Percentiles rank a stretch among this genome's conserved stretches.
These are phyloP conservation scores for Nitzschia palea DNA, from an alignment of 108 stramenopile species.

Conservation along the genomic window DNA sequence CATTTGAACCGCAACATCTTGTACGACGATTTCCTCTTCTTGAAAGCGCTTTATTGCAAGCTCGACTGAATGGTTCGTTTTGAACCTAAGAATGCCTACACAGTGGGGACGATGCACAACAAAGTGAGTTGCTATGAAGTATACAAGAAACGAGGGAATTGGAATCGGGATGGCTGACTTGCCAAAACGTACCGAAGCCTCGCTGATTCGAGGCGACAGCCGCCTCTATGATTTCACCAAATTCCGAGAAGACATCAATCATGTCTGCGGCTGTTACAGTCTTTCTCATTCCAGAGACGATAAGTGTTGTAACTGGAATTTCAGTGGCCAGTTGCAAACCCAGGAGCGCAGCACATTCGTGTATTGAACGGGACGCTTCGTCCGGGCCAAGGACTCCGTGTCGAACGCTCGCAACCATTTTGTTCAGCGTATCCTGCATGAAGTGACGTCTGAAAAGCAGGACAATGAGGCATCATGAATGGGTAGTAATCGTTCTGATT, in stretches of 20 bases:
- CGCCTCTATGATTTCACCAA: conserved; percentile 73
- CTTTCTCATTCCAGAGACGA: conserved; percentile 82
- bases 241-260: conserved; percentile 53
- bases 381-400: conserved; percentile 54
- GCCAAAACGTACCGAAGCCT: conserved; percentile 61
- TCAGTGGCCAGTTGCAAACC: conserved; percentile 65
- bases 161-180: not conserved
- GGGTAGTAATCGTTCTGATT: not conserved
- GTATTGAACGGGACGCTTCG: conserved; percentile 71
- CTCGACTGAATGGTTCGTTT: conserved; percentile 57
- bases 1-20: conserved; percentile 84
- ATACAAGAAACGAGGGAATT: not conserved
- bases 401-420: conserved; percentile 64
- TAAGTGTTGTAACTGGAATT: conserved; percentile 63
- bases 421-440: conserved; percentile 75
- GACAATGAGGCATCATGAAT: not conserved
- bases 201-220: conserved; percentile 67
- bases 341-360: conserved; percentile 79
- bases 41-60: conserved; percentile 57
- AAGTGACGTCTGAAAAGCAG: conserved; percentile 46
- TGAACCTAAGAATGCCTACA: conserved; percentile 70
- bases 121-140: not conserved
- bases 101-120: not conserved
- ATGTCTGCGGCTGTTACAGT: conserved; percentile 54
- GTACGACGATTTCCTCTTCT: conserved; percentile 74